Percentiles rank a stretch among this genome's conserved stretches.
Conservation (phyloP, 2,329 filamentous ascomycete genomes). For the Diaporthe sp. region DNA sequence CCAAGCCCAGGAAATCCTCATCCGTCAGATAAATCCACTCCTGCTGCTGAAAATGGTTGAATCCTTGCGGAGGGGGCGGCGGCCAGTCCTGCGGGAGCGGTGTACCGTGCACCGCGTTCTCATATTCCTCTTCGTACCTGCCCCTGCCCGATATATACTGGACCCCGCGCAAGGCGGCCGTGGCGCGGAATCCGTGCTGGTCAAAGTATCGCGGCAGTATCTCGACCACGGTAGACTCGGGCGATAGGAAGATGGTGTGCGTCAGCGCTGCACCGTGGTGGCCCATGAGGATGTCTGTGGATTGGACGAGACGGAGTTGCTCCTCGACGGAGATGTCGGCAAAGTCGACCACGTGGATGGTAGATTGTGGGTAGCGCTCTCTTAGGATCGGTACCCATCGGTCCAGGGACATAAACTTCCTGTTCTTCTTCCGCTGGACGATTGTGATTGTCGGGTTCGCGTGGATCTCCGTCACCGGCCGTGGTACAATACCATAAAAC, state of each 20-base stretch:
- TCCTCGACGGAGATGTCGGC: slow-evolving; percentile 15
- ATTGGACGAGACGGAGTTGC: slow-evolving; percentile 12
- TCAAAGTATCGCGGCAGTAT: slow-evolving; percentile 18
- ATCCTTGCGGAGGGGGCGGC: background rate
- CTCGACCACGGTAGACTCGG: slow-evolving; percentile 11
- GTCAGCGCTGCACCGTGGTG: slow-evolving; percentile 12
- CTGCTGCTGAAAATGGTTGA: slow-evolving; percentile 6
- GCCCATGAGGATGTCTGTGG: slow-evolving; percentile 19
- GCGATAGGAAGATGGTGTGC: slow-evolving; percentile 18
- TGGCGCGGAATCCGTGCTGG: slow-evolving; percentile 25
- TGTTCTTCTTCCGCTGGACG: slow-evolving; percentile 17
- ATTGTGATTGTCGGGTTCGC: slow-evolving; percentile 11
- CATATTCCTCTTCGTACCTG: slow-evolving; percentile 14
- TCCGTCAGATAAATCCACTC: slow-evolving; percentile 28
- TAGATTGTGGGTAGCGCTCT: slow-evolving; percentile 7
- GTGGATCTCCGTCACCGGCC: slow-evolving; percentile 2
- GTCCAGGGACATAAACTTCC: slow-evolving; percentile 16
- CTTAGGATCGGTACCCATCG: background rate
- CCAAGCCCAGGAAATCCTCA: slow-evolving; percentile 15
- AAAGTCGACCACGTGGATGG: slow-evolving; percentile 21
- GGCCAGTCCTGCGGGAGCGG: slow-evolving; percentile 18
- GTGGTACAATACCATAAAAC: slow-evolving; percentile 8
- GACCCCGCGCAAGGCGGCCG: slow-evolving; percentile 12
- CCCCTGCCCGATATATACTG: background rate
- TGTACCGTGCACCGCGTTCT: background rate